These are phyloP conservation scores for Umbelopsis ramanniana DNA, from an alignment of 192 early-diverging fungal genomes.

Conservation along the genomic window DNA sequence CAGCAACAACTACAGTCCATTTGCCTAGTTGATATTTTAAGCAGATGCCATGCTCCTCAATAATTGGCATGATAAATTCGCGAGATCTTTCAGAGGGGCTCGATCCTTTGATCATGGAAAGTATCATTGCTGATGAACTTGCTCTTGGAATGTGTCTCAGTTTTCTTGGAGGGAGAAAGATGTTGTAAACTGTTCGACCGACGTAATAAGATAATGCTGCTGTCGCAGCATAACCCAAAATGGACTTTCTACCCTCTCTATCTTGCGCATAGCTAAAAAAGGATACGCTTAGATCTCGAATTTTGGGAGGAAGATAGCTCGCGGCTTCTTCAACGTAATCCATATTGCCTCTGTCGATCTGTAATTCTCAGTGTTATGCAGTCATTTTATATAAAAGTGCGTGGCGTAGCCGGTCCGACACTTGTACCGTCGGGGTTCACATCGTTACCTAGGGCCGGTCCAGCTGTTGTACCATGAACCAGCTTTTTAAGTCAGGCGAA, in stretches of 20 bases:
- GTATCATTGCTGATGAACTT: neutral
- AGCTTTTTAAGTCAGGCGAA: too few relatives aligned
- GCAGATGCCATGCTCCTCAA: conserved; percentile 12
- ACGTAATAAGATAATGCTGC: conserved; percentile 3
- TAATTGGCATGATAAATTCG: neutral
- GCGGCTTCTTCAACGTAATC: conserved; percentile 4
- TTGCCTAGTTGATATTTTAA: neutral
- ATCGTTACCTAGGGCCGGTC: too few relatives aligned
- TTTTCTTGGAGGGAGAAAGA: conserved; percentile 3
- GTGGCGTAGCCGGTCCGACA: too few relatives aligned
- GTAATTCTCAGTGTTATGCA: too few relatives aligned
- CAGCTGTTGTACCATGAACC: too few relatives aligned
- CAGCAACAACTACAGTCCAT: neutral
- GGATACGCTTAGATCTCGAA: neutral
- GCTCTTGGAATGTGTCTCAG: conserved; percentile 2
- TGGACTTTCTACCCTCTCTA: neutral
- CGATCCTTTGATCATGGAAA: neutral
- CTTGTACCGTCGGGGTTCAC: too few relatives aligned
- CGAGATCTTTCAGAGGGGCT: conserved; percentile 11
- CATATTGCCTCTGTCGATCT: neutral
- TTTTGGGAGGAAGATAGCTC: neutral
- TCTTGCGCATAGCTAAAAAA: neutral
- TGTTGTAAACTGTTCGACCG: neutral
- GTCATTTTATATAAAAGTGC: too few relatives aligned
- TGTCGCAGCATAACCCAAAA: conserved; percentile 12